A percentile compares a stretch with the other conserved stretches of the same genome.
phyloP scores from a whole-genome alignment of 2,329 filamentous ascomycete species.

The Xylariales sp. region DNA sequence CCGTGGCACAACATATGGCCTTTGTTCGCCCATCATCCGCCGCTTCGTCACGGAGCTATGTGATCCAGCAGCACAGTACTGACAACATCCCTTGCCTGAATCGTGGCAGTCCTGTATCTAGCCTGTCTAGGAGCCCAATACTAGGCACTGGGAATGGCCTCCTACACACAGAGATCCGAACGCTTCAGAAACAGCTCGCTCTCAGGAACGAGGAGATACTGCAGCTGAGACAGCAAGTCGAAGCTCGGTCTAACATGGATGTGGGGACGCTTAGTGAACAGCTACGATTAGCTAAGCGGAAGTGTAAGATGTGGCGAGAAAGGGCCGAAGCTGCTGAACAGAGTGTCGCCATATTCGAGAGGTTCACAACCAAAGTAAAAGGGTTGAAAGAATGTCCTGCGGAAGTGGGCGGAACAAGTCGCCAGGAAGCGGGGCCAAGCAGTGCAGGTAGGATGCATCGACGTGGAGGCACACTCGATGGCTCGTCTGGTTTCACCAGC shows the following conservation, averaged over 20 bases:
- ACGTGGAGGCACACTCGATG: neutral
- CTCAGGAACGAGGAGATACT: conserved; percentile 39
- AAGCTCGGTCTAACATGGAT: conserved; percentile 37
- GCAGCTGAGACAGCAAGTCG: conserved; percentile 41
- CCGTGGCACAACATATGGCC: conserved; percentile 33
- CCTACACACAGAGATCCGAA: conserved; percentile 45
- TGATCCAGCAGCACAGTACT: conserved; percentile 5
- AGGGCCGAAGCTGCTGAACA: conserved; percentile 53
- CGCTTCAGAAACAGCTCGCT: conserved; percentile 43
- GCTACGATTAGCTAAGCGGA: conserved; percentile 37
- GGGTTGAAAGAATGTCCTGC: conserved; percentile 10
- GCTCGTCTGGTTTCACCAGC: conserved; percentile 10
- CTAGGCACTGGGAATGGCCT: conserved; percentile 27
- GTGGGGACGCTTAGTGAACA: conserved; percentile 44
- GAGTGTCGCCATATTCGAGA: conserved; percentile 43
- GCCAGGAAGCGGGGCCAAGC: neutral
- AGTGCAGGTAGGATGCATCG: too few species aligned
- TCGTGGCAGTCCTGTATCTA: neutral
- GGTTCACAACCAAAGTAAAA: conserved; percentile 32
- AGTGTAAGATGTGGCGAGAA: conserved; percentile 46
- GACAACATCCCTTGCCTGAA: conserved; percentile 7
- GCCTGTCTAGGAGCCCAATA: conserved; percentile 12
- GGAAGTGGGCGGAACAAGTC: neutral
- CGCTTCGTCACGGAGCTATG: conserved; percentile 13
- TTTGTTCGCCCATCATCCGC: conserved; percentile 30